phyloP scores from a whole-genome alignment of 2,329 filamentous ascomycete genomes.

The Grosmannia serpens region DNA sequence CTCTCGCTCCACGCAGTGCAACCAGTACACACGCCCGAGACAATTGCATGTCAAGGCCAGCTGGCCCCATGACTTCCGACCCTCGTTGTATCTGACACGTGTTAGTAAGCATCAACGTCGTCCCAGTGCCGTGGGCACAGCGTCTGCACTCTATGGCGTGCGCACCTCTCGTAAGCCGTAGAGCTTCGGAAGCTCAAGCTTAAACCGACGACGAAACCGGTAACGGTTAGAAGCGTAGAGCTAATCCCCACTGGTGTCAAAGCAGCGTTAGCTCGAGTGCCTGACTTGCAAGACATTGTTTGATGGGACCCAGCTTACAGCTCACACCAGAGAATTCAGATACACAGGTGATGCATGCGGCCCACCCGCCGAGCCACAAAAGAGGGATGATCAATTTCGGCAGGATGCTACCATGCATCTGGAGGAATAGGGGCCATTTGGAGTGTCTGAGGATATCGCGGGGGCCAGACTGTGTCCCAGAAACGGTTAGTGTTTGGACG shows the following conservation, averaged over 20 bases:
- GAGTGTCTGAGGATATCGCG: constrained; percentile 62
- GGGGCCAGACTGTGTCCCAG: constrained; percentile 31
- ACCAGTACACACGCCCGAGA: constrained; percentile 71
- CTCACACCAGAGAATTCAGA: constrained; percentile 15
- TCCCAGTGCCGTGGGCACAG: no score
- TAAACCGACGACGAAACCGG: constrained; percentile 73
- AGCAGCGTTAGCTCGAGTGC: not conserved
- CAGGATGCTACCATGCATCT: constrained; percentile 59
- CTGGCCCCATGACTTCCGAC: constrained; percentile 44
- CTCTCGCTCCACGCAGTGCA: constrained; percentile 55
- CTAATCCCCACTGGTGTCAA: constrained; percentile 37
- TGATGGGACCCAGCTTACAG: constrained; percentile 7
- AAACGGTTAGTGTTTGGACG: not conserved
- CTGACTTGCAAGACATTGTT: no score
- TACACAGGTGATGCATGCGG: constrained; percentile 46
- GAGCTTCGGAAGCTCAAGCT: constrained; percentile 66
- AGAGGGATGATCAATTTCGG: constrained; percentile 67
- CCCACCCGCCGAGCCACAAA: constrained; percentile 50
- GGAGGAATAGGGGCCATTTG: constrained; percentile 67
- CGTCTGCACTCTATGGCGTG: not conserved
- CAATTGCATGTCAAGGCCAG: constrained; percentile 51
- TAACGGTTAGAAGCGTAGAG: constrained; percentile 60
- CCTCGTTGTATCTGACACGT: constrained; percentile 31
- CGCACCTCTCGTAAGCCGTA: constrained; percentile 61
- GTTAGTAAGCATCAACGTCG: not conserved